Base-by-base conservation (phyloP, 208 protist genomes). In the Acanthamoeba triangularis region DNA sequence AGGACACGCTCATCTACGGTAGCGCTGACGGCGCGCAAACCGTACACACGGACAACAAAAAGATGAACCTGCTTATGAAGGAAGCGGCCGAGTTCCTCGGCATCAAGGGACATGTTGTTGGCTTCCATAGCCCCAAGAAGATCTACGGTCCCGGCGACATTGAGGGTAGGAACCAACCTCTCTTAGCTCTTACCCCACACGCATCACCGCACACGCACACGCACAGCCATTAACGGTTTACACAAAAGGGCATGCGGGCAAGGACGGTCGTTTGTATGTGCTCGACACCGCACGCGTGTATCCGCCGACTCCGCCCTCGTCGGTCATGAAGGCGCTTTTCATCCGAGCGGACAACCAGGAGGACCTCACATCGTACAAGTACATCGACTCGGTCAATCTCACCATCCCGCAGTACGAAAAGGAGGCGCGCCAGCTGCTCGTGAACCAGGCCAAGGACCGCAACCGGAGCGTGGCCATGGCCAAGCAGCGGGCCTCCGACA, bases 1-100 rank as follows among this genome's bases (percentile, higher is more conserved):
- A 82, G 74, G 88, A 94, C 47, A 94, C 88, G 41, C 65, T 94
- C 7, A n/a, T 94, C 63, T 94, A 94, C 49, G 88, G 88, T 16
- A 94, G 88, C 25, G 88, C n/a, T 33, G 88, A 94, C 69, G 88
- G 88, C 20, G 88, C 37, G 5, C 28, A 56, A 14, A 94, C 54
- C 18, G 67, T 94, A 35, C 65, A 80, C 49, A 80, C 67, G 10
- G 56, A 69, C 63, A 78, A 94, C 41, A 54, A 49, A 16, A 30
- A 78, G 44, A 94, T 94, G 88, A 94, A 94, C 33, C 16, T 54
- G 16, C 35, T 94, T 37, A 94, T 94, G 88, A 69, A 94, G 65
- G 47, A 80, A n/a, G 88, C 88, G 3, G 88, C 88, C n/a, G n/a
- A 69, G n/a, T 94, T 61, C 47, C 13, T 94, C 35, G 88, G 88